Evolutionary conservation across 768 basidiomycete genomes (phyloP).

Genomic region (button mushroom (Agaricus bisporus)): DNA sequence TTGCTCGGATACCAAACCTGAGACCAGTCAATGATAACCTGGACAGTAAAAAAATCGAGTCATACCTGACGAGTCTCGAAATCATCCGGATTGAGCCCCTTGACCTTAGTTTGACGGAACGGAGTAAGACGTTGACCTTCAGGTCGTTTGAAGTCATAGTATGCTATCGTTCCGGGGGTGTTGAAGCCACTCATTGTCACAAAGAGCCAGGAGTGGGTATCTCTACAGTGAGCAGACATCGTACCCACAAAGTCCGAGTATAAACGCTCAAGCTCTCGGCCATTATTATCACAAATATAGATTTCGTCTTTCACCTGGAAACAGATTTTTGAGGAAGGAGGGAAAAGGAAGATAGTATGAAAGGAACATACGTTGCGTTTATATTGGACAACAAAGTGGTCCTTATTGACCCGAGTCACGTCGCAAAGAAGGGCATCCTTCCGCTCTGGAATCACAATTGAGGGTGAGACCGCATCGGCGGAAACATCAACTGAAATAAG

Average conservation of each 20-base stretch:
- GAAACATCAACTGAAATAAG: conserved; percentile 59
- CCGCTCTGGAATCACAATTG: conserved; percentile 65
- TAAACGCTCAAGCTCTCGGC: conserved; percentile 47
- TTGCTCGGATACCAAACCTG: conserved; percentile 76
- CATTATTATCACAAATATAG: conserved; percentile 58
- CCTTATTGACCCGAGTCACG: conserved; percentile 38
- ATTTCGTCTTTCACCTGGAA: conserved; percentile 75
- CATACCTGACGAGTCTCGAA: conserved; percentile 62
- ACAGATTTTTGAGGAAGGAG: conserved; percentile 2
- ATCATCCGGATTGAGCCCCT: conserved; percentile 58
- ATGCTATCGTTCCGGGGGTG: conserved; percentile 59
- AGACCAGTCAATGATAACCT: neutral
- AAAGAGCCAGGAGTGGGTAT: conserved; percentile 58
- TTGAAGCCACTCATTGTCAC: conserved; percentile 63
- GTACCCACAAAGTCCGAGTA: conserved; percentile 66
- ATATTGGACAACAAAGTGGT: conserved; percentile 57
- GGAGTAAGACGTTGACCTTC: conserved; percentile 46
- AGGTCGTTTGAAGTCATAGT: conserved; percentile 58
- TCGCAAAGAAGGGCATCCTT: conserved; percentile 49
- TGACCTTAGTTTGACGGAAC: conserved; percentile 51
- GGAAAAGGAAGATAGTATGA: neutral
- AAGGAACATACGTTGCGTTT: conserved; percentile 52
- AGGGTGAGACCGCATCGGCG: conserved; percentile 35
- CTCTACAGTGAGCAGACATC: conserved; percentile 42
- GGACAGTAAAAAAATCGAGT: neutral